phyloP scores from a whole-genome alignment of 2,329 filamentous ascomycete genomes.

The Penicillium sp. region DNA sequence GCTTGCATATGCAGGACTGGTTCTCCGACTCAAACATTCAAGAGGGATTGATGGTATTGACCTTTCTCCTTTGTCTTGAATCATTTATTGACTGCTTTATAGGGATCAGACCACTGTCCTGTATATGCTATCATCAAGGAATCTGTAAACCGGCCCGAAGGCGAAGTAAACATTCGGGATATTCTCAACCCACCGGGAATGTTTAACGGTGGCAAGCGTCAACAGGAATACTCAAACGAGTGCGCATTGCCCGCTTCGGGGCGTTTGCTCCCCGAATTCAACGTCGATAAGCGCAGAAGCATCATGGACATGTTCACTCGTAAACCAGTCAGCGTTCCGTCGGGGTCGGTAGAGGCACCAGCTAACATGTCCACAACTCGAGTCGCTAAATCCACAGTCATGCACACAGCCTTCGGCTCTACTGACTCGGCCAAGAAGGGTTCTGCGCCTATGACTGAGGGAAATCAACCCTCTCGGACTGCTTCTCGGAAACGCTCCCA shows the following conservation, averaged over 20 bases:
- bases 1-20: conserved; percentile 73
- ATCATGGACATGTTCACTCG: conserved; percentile 91
- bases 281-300: conserved; percentile 65
- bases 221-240: conserved; percentile 64
- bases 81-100: conserved; percentile 14
- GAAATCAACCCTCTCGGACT: conserved; percentile 11
- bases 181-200: conserved; percentile 73
- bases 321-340: conserved; percentile 43
- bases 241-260: conserved; percentile 71
- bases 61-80: neutral
- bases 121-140: conserved; percentile 76
- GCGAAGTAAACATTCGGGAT: conserved; percentile 60
- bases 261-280: conserved; percentile 80
- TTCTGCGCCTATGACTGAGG: neutral
- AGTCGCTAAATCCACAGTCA: neutral
- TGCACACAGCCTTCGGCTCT: neutral
- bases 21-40: conserved; percentile 81
- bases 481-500: conserved; percentile 41
- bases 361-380: neutral
- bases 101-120: conserved; percentile 93
- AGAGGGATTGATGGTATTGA: conserved; percentile 70
- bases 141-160: conserved; percentile 51
- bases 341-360: conserved; percentile 9
- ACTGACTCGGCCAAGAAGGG: neutral
- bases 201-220: conserved; percentile 65